Percentiles rank a stretch among this genome's conserved stretches.
Evolutionary conservation across 1,284 basidiomycete genomes (phyloP).

Genomic region (Cryptococcus hybrid): DNA sequence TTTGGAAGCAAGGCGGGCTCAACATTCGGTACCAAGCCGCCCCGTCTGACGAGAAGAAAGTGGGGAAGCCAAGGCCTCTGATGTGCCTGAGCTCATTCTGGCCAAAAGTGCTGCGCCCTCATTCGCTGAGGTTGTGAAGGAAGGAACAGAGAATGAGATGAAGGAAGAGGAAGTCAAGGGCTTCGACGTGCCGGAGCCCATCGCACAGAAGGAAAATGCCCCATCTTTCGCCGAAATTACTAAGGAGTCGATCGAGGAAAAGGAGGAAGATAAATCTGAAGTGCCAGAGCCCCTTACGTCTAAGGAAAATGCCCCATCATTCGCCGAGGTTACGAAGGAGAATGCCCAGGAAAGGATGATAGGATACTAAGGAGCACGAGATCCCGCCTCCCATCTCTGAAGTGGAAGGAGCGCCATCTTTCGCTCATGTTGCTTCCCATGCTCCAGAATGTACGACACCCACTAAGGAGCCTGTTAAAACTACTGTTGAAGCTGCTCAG

Average conservation of each 20-base stretch:
- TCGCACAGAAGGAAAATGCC: background rate
- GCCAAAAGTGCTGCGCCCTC: background rate
- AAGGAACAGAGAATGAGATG: background rate
- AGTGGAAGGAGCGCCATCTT: background rate
- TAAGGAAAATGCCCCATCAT: background rate
- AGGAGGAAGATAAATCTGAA: background rate
- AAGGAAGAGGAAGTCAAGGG: conserved; percentile 6
- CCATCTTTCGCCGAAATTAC: background rate
- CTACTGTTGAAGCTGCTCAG: background rate
- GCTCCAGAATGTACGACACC: background rate
- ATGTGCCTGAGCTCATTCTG: too few species aligned
- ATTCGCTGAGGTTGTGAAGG: background rate
- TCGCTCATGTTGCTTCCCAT: background rate
- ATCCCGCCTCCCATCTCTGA: background rate
- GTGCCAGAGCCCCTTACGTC: background rate
- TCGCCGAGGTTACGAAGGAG: background rate
- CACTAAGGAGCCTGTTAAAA: background rate
- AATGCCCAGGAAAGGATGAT: background rate
- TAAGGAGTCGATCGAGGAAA: background rate
- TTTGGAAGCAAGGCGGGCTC: background rate
- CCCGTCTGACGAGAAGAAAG: background rate
- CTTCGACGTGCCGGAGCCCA: conserved; percentile 1
- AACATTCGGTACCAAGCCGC: background rate
- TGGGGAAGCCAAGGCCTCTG: background rate
- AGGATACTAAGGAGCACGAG: background rate